Evolutionary conservation across 2,329 filamentous ascomycete species (phyloP), one percentile per base, ranked within the genome.

Genomic region (Apiospora rasikravindrae): DNA sequence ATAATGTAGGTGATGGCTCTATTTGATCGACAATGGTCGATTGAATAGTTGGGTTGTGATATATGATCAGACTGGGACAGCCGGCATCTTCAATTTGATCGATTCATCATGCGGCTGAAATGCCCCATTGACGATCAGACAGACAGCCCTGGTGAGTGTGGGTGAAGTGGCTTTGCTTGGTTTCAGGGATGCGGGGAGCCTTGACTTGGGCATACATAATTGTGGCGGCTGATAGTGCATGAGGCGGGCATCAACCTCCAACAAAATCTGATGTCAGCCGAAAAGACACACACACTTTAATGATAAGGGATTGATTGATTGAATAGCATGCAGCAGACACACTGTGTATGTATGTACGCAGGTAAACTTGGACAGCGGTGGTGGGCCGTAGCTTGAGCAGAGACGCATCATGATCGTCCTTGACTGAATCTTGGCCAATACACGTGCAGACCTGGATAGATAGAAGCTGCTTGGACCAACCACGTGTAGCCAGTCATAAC

Each of bases 141-240:
- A n/a, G 57, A n/a, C 57, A 64, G 57, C 29, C 57, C 26, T 13
- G 33, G 14, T 19, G n/a, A 51, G 4, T 51, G 4, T 51, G n/a
- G 53, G 33, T 6, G 33, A 64, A 22, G 37, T 37, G 57, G 57
- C 57, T 64, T 64, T 64, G 57, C 33, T 64, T 5, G 57, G 33
- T 64, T 64, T 61, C 53, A 61, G 53, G 53, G 53, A 61, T 61
- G 53, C 16, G 16, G 26, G 33, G n/a, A n/a, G n/a, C n/a, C n/a
- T n/a, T 61, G 53, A n/a, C 53, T 61, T 64, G 57, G 57, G 33
- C 57, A 64, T 64, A 42, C 57, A 64, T 64, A 42, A 42, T 42
- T 64, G 57, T 64, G 57, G 57, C 57, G 57, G 57, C 57, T 64
- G 57, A 64, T 64, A 24, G 57, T 40, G 57, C 57, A 64, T 64